Base-by-base conservation (phyloP, 108 stramenopile genomes). In the Schizochytrium sp. region DNA sequence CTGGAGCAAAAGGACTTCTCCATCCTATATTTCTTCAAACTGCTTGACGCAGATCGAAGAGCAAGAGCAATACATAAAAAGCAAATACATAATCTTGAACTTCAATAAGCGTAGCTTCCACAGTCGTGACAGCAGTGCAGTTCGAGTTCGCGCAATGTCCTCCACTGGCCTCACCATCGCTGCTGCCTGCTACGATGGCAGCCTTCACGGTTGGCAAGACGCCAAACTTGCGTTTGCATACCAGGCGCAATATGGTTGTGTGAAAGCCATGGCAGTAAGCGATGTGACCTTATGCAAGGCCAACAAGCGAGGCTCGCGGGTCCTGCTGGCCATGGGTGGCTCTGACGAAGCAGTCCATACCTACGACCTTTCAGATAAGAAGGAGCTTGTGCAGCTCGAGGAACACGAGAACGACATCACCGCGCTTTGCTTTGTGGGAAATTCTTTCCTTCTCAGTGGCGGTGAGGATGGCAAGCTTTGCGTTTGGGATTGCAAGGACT, bases 401-500 rank as follows among this genome's bases (percentile, higher is more conserved):
- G 76, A 83, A 28, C 76, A 83, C 76, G 47, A 49, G n/a, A 55
- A 83, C 76, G 55, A 47, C 53, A 55, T 83, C 76, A 55, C 47
- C 15, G 76, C 76, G 76, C 53, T 83, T 10, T 83, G 76, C 76
- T 83, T 83, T 40, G 76, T 83, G 45, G 76, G 76, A 7, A 83
- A 83, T 53, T 5, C 50, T 10, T 83, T 40, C 47, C 47, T 83
- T 8, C 76, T 83, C 0, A 83, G 76, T 53, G 76, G 76, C 5
- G 53, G 76, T 53, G 50, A 55, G 76, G 53, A 83, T 83, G 76
- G 76, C 76, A 55, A 83, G 76, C 76, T 83, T n/a, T 83, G 76
- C 76, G 76, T 83, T n/a, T 83, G 76, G 76, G 50, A 55, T n/a
- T 83, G 76, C 76, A 83, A 83, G 76, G 76, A 83, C 76, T 83